Evolutionary conservation across 2,329 filamentous ascomycete genomes (phyloP).

Genomic region (Sordariomycetes sp.): DNA sequence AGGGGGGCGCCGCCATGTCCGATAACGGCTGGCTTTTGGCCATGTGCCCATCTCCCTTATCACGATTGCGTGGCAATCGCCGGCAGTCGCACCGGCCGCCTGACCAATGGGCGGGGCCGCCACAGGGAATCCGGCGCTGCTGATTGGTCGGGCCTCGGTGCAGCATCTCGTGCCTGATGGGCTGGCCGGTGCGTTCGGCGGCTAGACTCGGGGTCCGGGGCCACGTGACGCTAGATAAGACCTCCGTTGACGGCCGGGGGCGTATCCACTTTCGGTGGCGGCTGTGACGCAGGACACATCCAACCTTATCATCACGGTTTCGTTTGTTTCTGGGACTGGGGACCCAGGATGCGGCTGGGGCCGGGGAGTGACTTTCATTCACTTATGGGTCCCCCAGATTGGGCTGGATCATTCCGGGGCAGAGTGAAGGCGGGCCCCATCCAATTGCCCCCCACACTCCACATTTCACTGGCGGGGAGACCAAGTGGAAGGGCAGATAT

Average conservation of each 20-base stretch:
- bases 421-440: not conserved
- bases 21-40: not conserved
- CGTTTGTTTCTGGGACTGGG: not conserved
- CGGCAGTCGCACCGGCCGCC: not conserved
- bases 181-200: not conserved
- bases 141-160: not conserved
- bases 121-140: not conserved
- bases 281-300: slow-evolving; percentile 1
- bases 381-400: no score
- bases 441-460: not conserved
- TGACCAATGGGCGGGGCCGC: not conserved
- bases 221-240: slow-evolving; percentile 1
- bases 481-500: not conserved
- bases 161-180: not conserved
- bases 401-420: no score
- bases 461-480: not conserved
- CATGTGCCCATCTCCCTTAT: not conserved
- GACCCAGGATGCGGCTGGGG: not conserved
- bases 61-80: not conserved
- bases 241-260: not conserved
- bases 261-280: not conserved
- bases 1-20: not conserved
- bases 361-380: no score
- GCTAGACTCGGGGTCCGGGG: slow-evolving; percentile 1
- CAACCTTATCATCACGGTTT: slow-evolving; percentile 3